These are phyloP conservation scores for Mucor sp. DNA, from an alignment of 371 early-diverging fungal species.

Conservation along the genomic window DNA sequence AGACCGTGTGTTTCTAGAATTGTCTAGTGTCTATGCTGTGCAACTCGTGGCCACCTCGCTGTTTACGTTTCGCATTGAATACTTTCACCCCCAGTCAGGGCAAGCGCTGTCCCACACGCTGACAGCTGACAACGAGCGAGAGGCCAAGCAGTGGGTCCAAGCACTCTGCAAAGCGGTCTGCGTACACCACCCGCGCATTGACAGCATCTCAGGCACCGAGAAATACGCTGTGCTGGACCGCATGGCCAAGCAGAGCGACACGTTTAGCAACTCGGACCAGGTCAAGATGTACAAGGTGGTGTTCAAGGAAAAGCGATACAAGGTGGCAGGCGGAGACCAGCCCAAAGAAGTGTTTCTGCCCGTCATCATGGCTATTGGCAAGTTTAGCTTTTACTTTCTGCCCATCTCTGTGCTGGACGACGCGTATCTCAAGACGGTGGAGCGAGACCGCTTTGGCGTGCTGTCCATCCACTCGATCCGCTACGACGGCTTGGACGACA, in stretches of 20 bases:
- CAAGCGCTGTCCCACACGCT: constrained; percentile 20
- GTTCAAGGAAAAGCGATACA: constrained; percentile 35
- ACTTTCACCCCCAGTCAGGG: constrained; percentile 30
- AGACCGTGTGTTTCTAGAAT: constrained; percentile 22
- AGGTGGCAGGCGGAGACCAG: constrained; percentile 4
- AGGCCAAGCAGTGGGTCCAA: constrained; percentile 36
- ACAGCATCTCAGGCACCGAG: constrained; percentile 22
- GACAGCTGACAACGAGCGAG: constrained; percentile 18
- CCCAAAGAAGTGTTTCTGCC: constrained; percentile 34
- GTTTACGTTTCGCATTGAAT: constrained; percentile 34
- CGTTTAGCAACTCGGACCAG: constrained; percentile 18
- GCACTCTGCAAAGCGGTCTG: constrained; percentile 24
- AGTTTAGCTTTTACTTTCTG: constrained; percentile 42
- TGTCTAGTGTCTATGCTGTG: constrained; percentile 34
- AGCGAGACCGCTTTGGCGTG: constrained; percentile 43
- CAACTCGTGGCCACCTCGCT: constrained; percentile 16
- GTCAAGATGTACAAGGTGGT: constrained; percentile 40
- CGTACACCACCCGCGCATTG: constrained; percentile 22
- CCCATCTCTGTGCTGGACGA: constrained; percentile 24
- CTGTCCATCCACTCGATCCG: constrained; percentile 33
- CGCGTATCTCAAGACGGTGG: constrained; percentile 33
- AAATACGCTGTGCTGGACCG: constrained; percentile 30
- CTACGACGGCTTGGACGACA: constrained; percentile 36
- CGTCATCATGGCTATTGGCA: constrained; percentile 43
- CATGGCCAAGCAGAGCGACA: constrained; percentile 36